These are phyloP conservation scores for Pestalotiopsis sp. DNA, from an alignment of 2,329 filamentous ascomycete genomes.

Conservation along the genomic window DNA sequence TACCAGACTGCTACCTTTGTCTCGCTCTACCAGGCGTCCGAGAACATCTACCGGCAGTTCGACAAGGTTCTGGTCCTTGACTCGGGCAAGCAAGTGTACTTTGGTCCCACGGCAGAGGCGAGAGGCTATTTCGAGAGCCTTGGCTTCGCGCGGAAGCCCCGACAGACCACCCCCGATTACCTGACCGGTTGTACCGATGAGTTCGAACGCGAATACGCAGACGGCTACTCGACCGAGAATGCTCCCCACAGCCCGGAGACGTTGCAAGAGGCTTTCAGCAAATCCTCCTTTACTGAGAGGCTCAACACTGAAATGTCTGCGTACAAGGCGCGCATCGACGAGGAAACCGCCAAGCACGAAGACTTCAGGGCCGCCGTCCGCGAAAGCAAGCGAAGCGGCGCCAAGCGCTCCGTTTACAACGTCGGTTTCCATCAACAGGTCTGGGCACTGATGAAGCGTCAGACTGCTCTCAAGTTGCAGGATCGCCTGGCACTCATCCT, in stretches of 20 bases:
- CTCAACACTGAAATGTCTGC: conserved; percentile 66
- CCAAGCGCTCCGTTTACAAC: conserved; percentile 76
- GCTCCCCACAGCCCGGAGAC: conserved; percentile 68
- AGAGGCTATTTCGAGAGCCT: conserved; percentile 74
- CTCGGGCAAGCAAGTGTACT: conserved; percentile 73
- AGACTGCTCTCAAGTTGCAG: conserved; percentile 84
- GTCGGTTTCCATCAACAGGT: conserved; percentile 82
- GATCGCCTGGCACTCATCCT: conserved; percentile 77
- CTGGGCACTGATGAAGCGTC: conserved; percentile 79
- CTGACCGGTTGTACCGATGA: conserved; percentile 80
- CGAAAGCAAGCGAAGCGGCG: conserved; percentile 76
- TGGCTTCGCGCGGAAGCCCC: conserved; percentile 71
- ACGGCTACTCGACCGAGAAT: conserved; percentile 64
- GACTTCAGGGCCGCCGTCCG: conserved; percentile 75
- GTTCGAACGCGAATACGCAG: conserved; percentile 77
- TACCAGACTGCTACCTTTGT: conserved; percentile 85
- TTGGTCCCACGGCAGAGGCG: conserved; percentile 67
- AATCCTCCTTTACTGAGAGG: conserved; percentile 57
- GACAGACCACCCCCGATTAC: conserved; percentile 81
- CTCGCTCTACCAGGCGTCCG: conserved; percentile 81
- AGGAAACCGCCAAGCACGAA: conserved; percentile 67
- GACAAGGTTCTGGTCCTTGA: conserved; percentile 86
- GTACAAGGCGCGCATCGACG: conserved; percentile 65
- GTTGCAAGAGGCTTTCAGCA: conserved; percentile 68
- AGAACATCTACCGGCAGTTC: conserved; percentile 77